phyloP scores from a whole-genome alignment of 192 early-diverging fungal species.

The Entomortierella beljakovae region DNA sequence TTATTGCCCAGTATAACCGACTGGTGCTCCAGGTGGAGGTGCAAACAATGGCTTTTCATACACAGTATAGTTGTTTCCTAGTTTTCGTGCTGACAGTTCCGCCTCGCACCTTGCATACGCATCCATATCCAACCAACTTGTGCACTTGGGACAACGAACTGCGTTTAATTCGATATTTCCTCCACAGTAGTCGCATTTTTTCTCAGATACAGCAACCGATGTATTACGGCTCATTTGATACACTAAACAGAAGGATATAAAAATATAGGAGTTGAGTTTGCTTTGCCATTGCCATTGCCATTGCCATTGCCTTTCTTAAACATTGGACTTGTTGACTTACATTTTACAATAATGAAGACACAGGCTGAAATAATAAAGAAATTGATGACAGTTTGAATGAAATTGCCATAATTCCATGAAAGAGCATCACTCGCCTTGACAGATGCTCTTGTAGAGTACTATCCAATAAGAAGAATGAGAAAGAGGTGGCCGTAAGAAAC shows the following conservation, averaged over 20 bases:
- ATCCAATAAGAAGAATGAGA: neutral
- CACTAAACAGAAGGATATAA: constrained; percentile 9
- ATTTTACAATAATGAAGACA: constrained; percentile 73
- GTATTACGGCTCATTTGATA: constrained; percentile 52
- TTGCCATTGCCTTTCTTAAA: too few relatives aligned
- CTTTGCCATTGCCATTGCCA: too few relatives aligned
- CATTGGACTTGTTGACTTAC: constrained; percentile 2
- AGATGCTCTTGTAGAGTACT: constrained; percentile 36
- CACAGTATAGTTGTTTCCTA: constrained; percentile 1
- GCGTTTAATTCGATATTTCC: constrained; percentile 15
- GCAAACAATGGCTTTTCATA: neutral
- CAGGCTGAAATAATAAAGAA: constrained; percentile 70
- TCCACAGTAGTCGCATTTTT: constrained; percentile 29
- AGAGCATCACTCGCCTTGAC: constrained; percentile 61
- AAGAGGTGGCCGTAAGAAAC: neutral
- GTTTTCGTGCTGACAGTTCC: neutral
- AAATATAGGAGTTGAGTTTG: neutral
- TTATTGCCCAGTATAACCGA: too few relatives aligned
- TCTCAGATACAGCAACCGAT: constrained; percentile 20
- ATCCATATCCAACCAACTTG: constrained; percentile 38
- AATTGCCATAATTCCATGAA: constrained; percentile 71
- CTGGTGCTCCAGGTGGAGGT: neutral
- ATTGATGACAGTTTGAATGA: constrained; percentile 72
- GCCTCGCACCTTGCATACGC: constrained; percentile 24
- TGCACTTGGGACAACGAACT: constrained; percentile 27